phyloP scores from a whole-genome alignment of 2,329 filamentous ascomycete genomes.

The Botrytis byssoidea region DNA sequence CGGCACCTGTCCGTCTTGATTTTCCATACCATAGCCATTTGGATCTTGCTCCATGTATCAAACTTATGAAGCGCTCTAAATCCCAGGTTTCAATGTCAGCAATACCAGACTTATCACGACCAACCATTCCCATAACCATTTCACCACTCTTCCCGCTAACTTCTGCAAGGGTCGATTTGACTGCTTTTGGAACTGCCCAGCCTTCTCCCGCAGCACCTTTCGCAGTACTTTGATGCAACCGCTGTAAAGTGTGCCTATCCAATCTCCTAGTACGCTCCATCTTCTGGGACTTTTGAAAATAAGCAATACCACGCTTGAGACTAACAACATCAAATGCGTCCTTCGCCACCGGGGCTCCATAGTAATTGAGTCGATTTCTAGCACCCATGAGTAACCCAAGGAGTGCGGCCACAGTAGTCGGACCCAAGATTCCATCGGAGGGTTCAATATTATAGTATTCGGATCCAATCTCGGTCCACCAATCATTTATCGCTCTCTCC shows the following conservation, averaged over 20 bases:
- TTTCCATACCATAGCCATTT: conserved; percentile 98
- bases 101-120: conserved; percentile 79
- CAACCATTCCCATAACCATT: conserved; percentile 93
- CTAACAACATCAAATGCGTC: conserved; percentile 84
- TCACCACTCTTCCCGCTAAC: conserved; percentile 92
- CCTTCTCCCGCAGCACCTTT: conserved; percentile 87
- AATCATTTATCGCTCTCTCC: conserved; percentile 84
- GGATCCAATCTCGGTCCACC: conserved; percentile 92
- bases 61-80: conserved; percentile 75
- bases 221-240: conserved; percentile 77
- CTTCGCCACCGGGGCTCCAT: conserved; percentile 79
- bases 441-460: conserved; percentile 93
- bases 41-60: conserved; percentile 76
- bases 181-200: conserved; percentile 88
- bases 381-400: conserved; percentile 87
- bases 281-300: conserved; percentile 89
- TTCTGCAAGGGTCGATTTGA: conserved; percentile 93
- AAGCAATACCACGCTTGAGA: conserved; percentile 78
- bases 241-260: conserved; percentile 79
- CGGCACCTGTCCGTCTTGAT: conserved; percentile 60
- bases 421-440: conserved; percentile 86
- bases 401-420: conserved; percentile 84
- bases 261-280: conserved; percentile 74
- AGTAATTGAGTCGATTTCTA: conserved; percentile 82
- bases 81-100: conserved; percentile 91